Evolutionary conservation across 129 eudicot genomes (phyloP), one percentile per base, ranked within the genome.

Genomic region (sunflower (Helianthus annuus)): DNA sequence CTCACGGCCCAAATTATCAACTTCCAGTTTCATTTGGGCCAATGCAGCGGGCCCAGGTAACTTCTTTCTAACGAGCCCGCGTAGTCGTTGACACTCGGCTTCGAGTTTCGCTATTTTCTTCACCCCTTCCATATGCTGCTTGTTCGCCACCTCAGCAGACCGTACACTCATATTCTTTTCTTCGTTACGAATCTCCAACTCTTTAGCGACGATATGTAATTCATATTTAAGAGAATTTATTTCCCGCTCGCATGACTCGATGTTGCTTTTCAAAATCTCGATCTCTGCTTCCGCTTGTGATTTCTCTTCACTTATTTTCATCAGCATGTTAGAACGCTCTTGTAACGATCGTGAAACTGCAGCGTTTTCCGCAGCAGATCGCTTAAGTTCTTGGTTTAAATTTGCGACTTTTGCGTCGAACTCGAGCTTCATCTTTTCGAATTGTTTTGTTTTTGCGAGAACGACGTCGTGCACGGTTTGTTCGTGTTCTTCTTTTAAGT

Each of bases 1-100:
- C 55, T 94, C 97, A 15, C 93, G 77, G 45, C 99, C 99, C 74
- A 90, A 61, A 79, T 72, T 94, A 27, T 91, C 96, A 46, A 95
- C 97, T 80, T 95, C 99, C 1, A 90, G 81, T 79, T 88, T 95
- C 99, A 95, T 95, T 65, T 95, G 99, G n/a, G 99, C 99, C 48
- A 95, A 32, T 13, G 99, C 99, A 15, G 99, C 99, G 13, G 99
- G 99, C 49, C 99, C 99, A 17, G 99, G 99, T 78, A 95, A 72
- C 81, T 95, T 95, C 87, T 95, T 95, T 71, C 91, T 79, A 7
- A 95, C 99, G 60, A 95, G 97, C 56, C 96, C 99, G 16, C 99
- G 86, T 69, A 95, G 63, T 49, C 99, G 84, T 77, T 95, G 99
- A 70, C 99, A 95, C 80, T 95, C 99, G 4, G 96, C 96, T 82